Percentiles rank a stretch among this genome's conserved stretches.
Evolutionary conservation across 1,284 basidiomycete genomes (phyloP).

Genomic region (Sanghuangporus sanghuang): DNA sequence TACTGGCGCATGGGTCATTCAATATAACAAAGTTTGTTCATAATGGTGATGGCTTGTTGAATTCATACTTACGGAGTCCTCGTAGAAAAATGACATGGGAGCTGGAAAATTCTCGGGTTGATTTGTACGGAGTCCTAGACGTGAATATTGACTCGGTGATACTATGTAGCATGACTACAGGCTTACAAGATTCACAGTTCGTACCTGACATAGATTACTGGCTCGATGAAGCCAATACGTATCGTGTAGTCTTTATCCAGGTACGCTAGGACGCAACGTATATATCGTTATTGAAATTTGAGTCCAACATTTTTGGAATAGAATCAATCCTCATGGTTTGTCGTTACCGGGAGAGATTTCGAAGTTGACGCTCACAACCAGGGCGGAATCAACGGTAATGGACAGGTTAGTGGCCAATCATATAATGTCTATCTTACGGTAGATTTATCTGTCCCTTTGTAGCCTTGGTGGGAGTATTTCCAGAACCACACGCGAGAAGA

Average conservation of each 20-base stretch:
- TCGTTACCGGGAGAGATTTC: slow-evolving; percentile 56
- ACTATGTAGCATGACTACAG: too few relatives aligned
- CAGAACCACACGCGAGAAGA: slow-evolving; percentile 40
- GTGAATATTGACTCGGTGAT: slow-evolving; percentile 24
- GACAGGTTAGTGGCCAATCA: slow-evolving; percentile 35
- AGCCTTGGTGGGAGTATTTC: slow-evolving; percentile 48
- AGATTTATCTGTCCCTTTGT: slow-evolving; percentile 16
- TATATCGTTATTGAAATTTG: background rate
- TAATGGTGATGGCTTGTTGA: slow-evolving; percentile 5
- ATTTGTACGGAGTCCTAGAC: slow-evolving; percentile 50
- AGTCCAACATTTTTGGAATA: slow-evolving; percentile 20
- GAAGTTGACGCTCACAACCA: slow-evolving; percentile 52
- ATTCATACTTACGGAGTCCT: background rate
- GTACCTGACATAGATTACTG: slow-evolving; percentile 55
- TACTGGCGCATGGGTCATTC: slow-evolving; percentile 4
- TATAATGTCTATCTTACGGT: background rate
- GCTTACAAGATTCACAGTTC: slow-evolving; percentile 34
- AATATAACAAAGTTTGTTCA: slow-evolving; percentile 14
- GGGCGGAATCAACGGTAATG: slow-evolving; percentile 64
- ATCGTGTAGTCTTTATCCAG: slow-evolving; percentile 58
- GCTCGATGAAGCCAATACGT: slow-evolving; percentile 51
- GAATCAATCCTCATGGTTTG: slow-evolving; percentile 64
- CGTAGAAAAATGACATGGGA: slow-evolving; percentile 57
- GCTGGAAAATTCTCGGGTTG: slow-evolving; percentile 44
- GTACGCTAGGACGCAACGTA: slow-evolving; percentile 24